A percentile compares a stretch with the other conserved stretches of the same genome.
phyloP scores from a whole-genome alignment of 2,329 filamentous ascomycete genomes.

The Alternaria atra region DNA sequence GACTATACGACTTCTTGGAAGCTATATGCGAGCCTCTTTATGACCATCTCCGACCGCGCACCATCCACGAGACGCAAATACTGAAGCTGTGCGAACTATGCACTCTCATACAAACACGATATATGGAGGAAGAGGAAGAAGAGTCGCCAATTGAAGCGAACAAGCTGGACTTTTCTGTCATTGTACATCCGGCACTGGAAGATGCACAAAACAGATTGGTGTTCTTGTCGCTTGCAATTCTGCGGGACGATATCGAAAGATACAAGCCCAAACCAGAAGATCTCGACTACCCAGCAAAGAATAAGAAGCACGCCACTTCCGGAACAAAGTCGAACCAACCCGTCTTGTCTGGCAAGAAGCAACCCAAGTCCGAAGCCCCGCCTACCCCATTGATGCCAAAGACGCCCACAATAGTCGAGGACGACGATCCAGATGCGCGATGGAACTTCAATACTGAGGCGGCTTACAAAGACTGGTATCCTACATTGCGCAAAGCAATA shows the following conservation, averaged over 20 bases:
- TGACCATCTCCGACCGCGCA: conserved; percentile 70
- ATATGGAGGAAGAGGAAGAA: conserved; percentile 64
- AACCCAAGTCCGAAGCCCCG: conserved; percentile 50
- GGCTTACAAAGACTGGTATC: conserved; percentile 70
- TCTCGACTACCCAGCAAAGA: conserved; percentile 68
- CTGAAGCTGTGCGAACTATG: conserved; percentile 73
- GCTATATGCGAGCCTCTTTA: conserved; percentile 73
- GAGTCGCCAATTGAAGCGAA: conserved; percentile 59
- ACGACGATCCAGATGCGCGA: conserved; percentile 61
- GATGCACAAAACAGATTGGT: conserved; percentile 73
- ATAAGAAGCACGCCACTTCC: conserved; percentile 55
- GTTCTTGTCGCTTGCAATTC: conserved; percentile 69
- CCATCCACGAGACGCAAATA: conserved; percentile 72
- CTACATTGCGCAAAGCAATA: conserved; percentile 71
- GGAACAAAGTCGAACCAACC: conserved; percentile 54
- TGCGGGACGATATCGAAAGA: conserved; percentile 72
- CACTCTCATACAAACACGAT: conserved; percentile 70
- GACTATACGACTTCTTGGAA: conserved; percentile 72
- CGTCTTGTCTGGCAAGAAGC: conserved; percentile 63
- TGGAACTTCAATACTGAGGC: conserved; percentile 67
- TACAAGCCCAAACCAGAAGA: conserved; percentile 72
- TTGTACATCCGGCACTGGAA: conserved; percentile 72
- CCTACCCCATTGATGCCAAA: conserved; percentile 55
- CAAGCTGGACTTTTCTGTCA: conserved; percentile 68
- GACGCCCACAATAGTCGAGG: conserved; percentile 59